These are phyloP conservation scores for Drechslerella dactyloides DNA, from an alignment of 2,329 filamentous ascomycete species.

Conservation along the genomic window DNA sequence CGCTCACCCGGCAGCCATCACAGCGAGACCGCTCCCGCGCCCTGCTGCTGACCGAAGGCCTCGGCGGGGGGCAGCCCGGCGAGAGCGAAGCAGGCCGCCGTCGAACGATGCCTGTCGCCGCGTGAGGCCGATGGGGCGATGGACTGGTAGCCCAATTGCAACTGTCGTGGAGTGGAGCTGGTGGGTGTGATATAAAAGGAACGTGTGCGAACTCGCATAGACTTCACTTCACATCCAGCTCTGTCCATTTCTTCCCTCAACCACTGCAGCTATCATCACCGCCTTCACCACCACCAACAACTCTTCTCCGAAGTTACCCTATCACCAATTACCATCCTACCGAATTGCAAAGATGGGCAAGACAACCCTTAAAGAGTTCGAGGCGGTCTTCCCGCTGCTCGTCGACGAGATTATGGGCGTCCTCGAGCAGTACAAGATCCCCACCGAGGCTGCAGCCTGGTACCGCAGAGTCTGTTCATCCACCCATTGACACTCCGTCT, in stretches of 20 bases:
- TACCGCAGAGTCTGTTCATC: slow-evolving; percentile 72
- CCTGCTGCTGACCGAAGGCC: background rate
- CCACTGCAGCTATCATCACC: slow-evolving; percentile 10
- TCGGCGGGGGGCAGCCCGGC: background rate
- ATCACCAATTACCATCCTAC: slow-evolving; percentile 13
- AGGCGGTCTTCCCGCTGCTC: slow-evolving; percentile 82
- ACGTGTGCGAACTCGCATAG: background rate
- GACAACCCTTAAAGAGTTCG: slow-evolving; percentile 83
- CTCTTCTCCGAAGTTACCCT: background rate
- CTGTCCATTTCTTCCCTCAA: slow-evolving; percentile 4
- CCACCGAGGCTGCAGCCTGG: slow-evolving; percentile 81
- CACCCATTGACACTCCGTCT: slow-evolving; percentile 6
- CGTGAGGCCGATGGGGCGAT: too few species aligned
- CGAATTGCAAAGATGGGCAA: slow-evolving; percentile 57
- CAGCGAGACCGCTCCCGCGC: slow-evolving; percentile 13
- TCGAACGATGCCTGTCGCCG: background rate
- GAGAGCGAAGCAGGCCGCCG: background rate
- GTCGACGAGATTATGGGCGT: slow-evolving; percentile 80
- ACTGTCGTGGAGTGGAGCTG: too few species aligned
- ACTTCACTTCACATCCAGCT: background rate
- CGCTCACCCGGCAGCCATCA: slow-evolving; percentile 39
- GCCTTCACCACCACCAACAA: slow-evolving; percentile 6
- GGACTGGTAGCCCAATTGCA: background rate
- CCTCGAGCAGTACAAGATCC: slow-evolving; percentile 81
- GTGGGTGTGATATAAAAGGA: slow-evolving; percentile 1